phyloP scores from a whole-genome alignment of 306 rosid genomes.

The Biancaea sappan region DNA sequence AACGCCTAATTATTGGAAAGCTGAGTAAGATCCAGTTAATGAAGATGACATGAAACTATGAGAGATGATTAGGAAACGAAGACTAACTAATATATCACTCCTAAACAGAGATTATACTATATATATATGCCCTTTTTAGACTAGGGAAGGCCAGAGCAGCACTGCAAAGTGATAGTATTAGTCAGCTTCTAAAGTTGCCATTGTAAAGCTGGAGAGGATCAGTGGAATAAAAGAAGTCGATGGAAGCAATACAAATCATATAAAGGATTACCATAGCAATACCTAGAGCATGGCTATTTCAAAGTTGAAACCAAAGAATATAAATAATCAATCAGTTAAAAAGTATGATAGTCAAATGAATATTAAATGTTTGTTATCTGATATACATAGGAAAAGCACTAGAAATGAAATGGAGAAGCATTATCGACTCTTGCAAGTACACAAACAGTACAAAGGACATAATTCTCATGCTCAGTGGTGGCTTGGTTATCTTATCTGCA shows the following conservation, averaged over 20 bases:
- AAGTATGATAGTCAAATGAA: background rate
- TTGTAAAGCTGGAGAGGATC: background rate
- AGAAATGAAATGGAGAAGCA: background rate
- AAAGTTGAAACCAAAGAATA: constrained; percentile 7
- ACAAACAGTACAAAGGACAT: too few relatives aligned
- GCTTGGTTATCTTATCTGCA: too few relatives aligned
- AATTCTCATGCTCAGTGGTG: too few relatives aligned
- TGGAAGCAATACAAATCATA: background rate
- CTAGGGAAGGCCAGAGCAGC: constrained; percentile 1
- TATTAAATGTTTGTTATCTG: background rate
- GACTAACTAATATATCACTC: background rate
- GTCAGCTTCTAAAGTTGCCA: background rate
- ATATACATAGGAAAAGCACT: background rate
- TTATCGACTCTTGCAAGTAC: background rate
- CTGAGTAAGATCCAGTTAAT: constrained; percentile 26
- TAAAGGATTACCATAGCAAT: background rate
- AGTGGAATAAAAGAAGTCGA: background rate
- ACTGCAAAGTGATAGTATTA: background rate
- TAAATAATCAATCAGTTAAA: background rate
- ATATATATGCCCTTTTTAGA: background rate
- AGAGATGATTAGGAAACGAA: constrained; percentile 17
- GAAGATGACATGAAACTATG: constrained; percentile 31
- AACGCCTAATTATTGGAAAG: constrained; percentile 33
- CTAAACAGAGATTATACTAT: constrained; percentile 13
- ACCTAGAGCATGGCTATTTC: background rate